Evolutionary conservation across 2,329 filamentous ascomycete genomes (phyloP), one percentile per base, ranked within the genome.

Genomic region (Fusarium anguioides): DNA sequence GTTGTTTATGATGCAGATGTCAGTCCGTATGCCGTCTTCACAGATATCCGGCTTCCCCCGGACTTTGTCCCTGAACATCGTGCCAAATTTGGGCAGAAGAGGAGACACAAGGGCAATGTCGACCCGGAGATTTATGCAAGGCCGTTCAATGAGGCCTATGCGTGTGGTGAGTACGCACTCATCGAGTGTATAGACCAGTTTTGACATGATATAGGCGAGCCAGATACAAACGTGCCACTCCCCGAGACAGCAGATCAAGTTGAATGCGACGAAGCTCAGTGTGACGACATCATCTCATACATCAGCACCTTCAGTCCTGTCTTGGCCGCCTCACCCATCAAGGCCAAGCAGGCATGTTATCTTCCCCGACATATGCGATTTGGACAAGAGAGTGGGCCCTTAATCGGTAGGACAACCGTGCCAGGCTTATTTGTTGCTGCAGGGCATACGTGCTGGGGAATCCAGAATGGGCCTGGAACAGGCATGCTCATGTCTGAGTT

Each of bases 371-470:
- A 94, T 60, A 82, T 85, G 70, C 81, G 83, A 4, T 83, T 83
- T 50, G 87, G 89, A n/a, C 81, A 84, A 41, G 85, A 87, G 75
- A 81, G 79, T 35, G 89, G 87, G 0, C 95, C 96, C 7, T 78
- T 98, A 47, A 86, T 98, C 23, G 96, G 96, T 0, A 81, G 84
- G 51, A 94, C 94, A 9, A 85, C 86, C 3, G 87, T 90, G 0
- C 86, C 88, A 8, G 94, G 94, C 0, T 74, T 98, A 40, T 90
- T 91, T 77, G 83, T 98, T 60, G 96, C 96, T 1, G 86, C 93
- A 0, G 96, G 96, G 0, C 96, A 99, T 81, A 97, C 94, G 3
- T 98, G 95, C 80, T 99, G 96, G 96, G 96, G 96, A 0, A 97
- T 99, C 21, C 95, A 98, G 81, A 98, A 99, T 80, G 93, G 89